Base-by-base conservation (phyloP, 2,329 filamentous ascomycete genomes). In the Pseudopithomyces maydicus region DNA sequence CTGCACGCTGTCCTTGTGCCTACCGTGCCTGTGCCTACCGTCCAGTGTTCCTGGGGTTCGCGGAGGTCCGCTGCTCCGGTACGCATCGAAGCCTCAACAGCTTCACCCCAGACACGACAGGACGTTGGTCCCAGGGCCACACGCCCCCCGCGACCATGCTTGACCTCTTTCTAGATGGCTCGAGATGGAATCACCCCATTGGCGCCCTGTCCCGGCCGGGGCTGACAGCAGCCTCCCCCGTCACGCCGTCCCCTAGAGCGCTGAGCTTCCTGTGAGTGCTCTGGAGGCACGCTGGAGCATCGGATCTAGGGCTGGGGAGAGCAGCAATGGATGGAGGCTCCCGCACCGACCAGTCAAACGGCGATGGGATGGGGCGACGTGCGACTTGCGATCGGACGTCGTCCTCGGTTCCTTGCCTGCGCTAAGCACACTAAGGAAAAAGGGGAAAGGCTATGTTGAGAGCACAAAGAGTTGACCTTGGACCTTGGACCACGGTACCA, bases 341-440 rank as follows among this genome's bases (percentile, higher is more conserved):
- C 43, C 55, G 48, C 48, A 51, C 48, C 48, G 48, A 39, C 56
- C 61, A 57, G 53, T 58, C n/a, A 17, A 29, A 36, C 44, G 44
- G 58, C 63, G 61, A 62, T 45, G 46, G 8, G 57, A 62, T 57
- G 64, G 64, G 61, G 64, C 64, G 59, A 66, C 60, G 64, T 65
- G 64, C 61, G 57, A 55, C 20, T 51, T 23, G 38, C 22, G 54
- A 41, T 23, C 51, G 38, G 55, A 52, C 43, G 26, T 39, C 46
- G 26, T 29, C 26, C 26, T 29, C 26, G 26, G 26, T 29, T 29
- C 26, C 26, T 29, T 29, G 26, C 26, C 26, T 29, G 26, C 26
- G 26, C 26, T 29, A 29, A 29, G 26, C 26, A 22, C 20, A 11
- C n/a, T 42, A 33, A 32, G 35, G 26, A 29, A 29, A 29, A 29